Base-by-base conservation (phyloP, 192 early-diverging fungal species). In the Coemansia sp. region DNA sequence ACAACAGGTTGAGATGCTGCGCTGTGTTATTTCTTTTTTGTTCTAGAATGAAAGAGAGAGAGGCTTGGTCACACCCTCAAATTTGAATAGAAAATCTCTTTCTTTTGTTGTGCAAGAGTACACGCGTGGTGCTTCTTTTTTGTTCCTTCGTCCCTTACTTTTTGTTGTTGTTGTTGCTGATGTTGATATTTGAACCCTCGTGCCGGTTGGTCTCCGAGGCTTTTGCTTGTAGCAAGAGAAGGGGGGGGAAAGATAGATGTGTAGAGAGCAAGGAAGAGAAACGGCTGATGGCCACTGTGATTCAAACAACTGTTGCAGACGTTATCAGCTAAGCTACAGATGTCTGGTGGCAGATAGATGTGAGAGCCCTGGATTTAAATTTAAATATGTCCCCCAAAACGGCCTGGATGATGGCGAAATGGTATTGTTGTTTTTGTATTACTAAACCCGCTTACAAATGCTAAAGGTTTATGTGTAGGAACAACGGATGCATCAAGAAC, bases 361-460 rank as follows among this genome's bases (percentile, higher is more conserved):
- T 25, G 25, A 25, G 25, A 25, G 13, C 14, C 17, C 48, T 50
- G 48, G 48, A 50, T 14, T 50, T 50, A 17, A 17, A 50, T 50
- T 50, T 50, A 11, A 50, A 50, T 50, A 16, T 16, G 48, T 25
- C 25, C 48, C 17, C 14, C 16, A 25, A 54, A 54, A 22, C 1
- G 9, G 7, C 6, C 51, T 12, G 6, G 8, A 20, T 54, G 51
- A 54, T 54, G 51, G 20, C 51, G 51, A 54, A 54, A 8, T 54
- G 20, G 9, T 17, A 20, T 7, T 25, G 20, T 7, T 14, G 2
- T 17, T 59, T 10, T 17, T 59, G 57, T 59, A 59, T 59, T 59
- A 59, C 37, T 59, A 17, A 59, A 59, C 38, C 51, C 57, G 57
- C 57, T 59, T 59, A 59, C 57, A 59, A 59, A 59, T 59, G 14